These are phyloP conservation scores for Candida sanyaensis DNA, from an alignment of 1,139 yeast species.

Conservation along the genomic window DNA sequence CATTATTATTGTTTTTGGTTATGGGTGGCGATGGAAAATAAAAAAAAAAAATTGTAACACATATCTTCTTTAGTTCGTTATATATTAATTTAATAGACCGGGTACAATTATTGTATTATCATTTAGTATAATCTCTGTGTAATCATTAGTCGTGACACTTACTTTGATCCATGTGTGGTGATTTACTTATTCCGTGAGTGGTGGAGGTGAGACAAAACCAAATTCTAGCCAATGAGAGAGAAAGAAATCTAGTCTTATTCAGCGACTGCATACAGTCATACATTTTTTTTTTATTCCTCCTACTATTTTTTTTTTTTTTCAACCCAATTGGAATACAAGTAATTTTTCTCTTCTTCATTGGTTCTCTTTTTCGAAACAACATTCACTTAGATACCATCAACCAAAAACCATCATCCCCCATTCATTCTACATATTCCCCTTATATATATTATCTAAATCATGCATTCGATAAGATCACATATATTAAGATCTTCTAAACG, in stretches of 20 bases:
- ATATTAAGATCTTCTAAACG: conserved; percentile 31
- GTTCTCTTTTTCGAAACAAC: not conserved
- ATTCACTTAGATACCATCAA: not conserved
- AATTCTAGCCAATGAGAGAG: conserved; percentile 9
- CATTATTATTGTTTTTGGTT: conserved; percentile 36
- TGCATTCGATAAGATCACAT: conserved; percentile 23
- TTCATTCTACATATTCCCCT: not conserved
- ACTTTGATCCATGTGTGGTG: not conserved
- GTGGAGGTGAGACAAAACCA: not conserved
- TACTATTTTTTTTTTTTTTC: conserved; percentile 1
- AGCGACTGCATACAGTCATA: conserved; percentile 12
- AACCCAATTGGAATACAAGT: conserved; percentile 4
- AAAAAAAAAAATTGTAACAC: no score
- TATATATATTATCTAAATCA: conserved; percentile 1
- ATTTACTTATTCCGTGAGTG: not conserved
- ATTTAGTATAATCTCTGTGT: no score
- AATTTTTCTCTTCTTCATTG: not conserved
- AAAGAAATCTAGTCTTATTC: conserved; percentile 15
- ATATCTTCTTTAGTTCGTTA: not conserved
- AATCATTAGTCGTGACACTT: no score
- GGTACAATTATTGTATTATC: not conserved
- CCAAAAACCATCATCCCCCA: not conserved
- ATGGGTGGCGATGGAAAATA: conserved; percentile 24
- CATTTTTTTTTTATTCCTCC: not conserved
- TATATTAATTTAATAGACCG: not conserved